A percentile compares a stretch with the other conserved stretches of the same genome.
These are phyloP conservation scores for Aureobasidium sp. DNA, from an alignment of 2,329 filamentous ascomycete species.

Conservation along the genomic window DNA sequence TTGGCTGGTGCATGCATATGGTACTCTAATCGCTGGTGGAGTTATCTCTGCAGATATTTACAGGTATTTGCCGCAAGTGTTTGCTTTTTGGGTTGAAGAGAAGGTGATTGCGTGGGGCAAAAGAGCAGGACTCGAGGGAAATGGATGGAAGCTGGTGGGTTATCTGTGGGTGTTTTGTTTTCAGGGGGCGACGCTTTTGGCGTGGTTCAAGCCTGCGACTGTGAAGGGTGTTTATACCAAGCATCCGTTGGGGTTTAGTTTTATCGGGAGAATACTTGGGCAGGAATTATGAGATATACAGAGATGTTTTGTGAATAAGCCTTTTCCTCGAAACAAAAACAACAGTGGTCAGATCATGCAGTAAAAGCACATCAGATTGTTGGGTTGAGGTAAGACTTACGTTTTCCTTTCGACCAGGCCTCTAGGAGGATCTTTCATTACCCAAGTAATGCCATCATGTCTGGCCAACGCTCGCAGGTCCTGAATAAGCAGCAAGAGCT, in stretches of 20 bases:
- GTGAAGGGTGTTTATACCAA: neutral
- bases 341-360: too few relatives aligned
- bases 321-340: too few relatives aligned
- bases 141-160: neutral
- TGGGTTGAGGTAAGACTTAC: too few relatives aligned
- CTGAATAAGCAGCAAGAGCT: too few relatives aligned
- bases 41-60: neutral
- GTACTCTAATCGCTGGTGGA: neutral
- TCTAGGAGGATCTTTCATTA: too few relatives aligned
- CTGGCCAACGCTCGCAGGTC: too few relatives aligned
- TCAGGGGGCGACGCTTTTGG: neutral
- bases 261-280: too few relatives aligned
- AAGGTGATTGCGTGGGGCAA: neutral
- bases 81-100: neutral
- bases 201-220: neutral
- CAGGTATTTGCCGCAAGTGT: neutral
- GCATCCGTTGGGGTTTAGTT: neutral
- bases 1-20: neutral
- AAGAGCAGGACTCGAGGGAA: neutral
- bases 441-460: too few relatives aligned
- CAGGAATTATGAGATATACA: too few relatives aligned
- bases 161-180: neutral
- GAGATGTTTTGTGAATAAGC: too few relatives aligned
- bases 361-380: too few relatives aligned
- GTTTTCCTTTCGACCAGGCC: too few relatives aligned